Percentiles rank a stretch among this genome's conserved stretches.
phyloP scores from a whole-genome alignment of 2,329 filamentous ascomycete species.

The Sclerotinia borealis region DNA sequence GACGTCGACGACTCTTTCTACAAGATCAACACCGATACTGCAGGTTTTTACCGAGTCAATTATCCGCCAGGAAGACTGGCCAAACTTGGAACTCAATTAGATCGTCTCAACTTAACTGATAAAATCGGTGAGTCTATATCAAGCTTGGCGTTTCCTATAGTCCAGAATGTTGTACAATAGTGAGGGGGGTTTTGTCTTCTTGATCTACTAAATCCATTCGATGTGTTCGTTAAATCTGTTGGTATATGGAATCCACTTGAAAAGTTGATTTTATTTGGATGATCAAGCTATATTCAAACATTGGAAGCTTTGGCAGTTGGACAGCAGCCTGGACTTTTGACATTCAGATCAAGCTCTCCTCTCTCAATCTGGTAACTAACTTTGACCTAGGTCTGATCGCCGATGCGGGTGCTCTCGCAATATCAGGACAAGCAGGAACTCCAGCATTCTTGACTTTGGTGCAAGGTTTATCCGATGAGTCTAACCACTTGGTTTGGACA shows the following conservation, averaged over 20 bases:
- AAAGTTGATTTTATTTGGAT: background rate
- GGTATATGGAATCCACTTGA: background rate
- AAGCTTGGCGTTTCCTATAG: background rate
- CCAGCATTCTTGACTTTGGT: slow-evolving; percentile 76
- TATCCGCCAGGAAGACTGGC: slow-evolving; percentile 47
- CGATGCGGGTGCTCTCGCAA: slow-evolving; percentile 81
- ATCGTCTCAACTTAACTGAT: slow-evolving; percentile 74
- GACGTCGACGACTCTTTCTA: slow-evolving; percentile 78
- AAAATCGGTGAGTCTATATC: slow-evolving; percentile 61
- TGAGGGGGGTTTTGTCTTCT: background rate
- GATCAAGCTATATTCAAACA: background rate
- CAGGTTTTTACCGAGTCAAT: slow-evolving; percentile 87
- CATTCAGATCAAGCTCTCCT: background rate
- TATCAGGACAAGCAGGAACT: slow-evolving; percentile 79
- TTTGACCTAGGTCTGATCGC: slow-evolving; percentile 54
- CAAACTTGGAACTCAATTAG: slow-evolving; percentile 71
- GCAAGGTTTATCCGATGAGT: slow-evolving; percentile 75
- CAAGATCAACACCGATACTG: slow-evolving; percentile 68
- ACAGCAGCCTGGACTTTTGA: background rate
- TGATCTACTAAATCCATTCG: background rate
- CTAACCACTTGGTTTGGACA: slow-evolving; percentile 82
- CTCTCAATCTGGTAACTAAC: background rate
- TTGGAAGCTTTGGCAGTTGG: background rate
- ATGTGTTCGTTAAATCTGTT: background rate
- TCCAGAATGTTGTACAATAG: background rate